Evolutionary conservation across 2,329 filamentous ascomycete species (phyloP), one percentile per base, ranked within the genome.

Genomic region (Colletotrichum endophyticum): DNA sequence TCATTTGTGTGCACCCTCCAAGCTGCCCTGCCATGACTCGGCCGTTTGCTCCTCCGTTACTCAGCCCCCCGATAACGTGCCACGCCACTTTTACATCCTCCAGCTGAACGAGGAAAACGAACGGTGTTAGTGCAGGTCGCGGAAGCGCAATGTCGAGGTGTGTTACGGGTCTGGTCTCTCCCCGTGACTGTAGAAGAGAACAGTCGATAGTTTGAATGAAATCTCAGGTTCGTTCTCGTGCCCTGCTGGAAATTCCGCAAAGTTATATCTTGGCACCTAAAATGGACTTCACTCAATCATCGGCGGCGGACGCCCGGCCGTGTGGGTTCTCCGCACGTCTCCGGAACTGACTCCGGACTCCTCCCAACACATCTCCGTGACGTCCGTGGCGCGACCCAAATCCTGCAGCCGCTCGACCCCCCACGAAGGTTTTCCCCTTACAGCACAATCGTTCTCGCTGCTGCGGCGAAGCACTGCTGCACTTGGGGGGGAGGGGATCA

Each of bases 401-500:
- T 62, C 34, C 36, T 63, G 68, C 34, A 36, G 36, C 34, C 32
- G 73, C 73, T 73, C 73, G 73, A 67, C 3, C 64, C 70, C 56
- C 57, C 36, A 56, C 13, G 57, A 36, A 59, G 49, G 70, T 69
- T 76, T 39, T n/a, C 39, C 64, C 64, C 64, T 57, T 73, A 44
- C 73, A 73, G 66, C n/a, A 53, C n/a, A 7, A 53, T 53, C 44
- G 12, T 53, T 53, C 44, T 49, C 16, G 22, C 32, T 30, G 59
- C 64, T 66, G 70, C 66, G 57, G 73, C 70, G 59, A 59, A 73
- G 70, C 73, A 73, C 64, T 44, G 64, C 44, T 44, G 28, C 44
- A 13, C 39, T 49, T 44, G 49, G 36, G 16, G 34, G 16, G 36
- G 8, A 39, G 16, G 36, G 36, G 36, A 44, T n/a, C 39, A 49